Percentiles rank a stretch among this genome's conserved stretches.
Conservation (phyloP, 2,329 filamentous ascomycete genomes). For the Colletotrichum spaethianum region DNA sequence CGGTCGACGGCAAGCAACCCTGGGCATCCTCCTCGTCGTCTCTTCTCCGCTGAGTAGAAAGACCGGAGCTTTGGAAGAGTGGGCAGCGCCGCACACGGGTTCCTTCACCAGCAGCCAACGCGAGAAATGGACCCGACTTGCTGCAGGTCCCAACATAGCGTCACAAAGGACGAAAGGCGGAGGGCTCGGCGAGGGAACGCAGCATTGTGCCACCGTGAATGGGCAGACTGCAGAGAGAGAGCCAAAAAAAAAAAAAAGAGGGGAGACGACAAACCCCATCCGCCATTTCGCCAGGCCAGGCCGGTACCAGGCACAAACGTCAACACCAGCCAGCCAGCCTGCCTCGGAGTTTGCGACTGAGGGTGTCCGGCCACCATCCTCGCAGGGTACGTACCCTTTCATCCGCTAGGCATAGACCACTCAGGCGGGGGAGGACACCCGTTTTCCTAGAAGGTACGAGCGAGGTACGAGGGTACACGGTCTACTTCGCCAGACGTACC, state of each 20-base stretch:
- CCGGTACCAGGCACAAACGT: slow-evolving; percentile 18
- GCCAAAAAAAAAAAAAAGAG: slow-evolving; percentile 12
- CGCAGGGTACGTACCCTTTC: slow-evolving; percentile 16
- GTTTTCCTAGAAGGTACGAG: slow-evolving; percentile 8
- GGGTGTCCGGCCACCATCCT: background rate
- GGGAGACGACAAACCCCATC: slow-evolving; percentile 13
- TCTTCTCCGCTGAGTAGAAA: slow-evolving; percentile 26
- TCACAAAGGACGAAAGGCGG: slow-evolving; percentile 31
- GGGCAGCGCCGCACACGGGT: slow-evolving; percentile 27
- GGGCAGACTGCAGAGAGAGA: background rate
- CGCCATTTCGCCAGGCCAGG: background rate
- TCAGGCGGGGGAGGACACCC: slow-evolving; percentile 29
- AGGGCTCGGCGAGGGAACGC: slow-evolving; percentile 26
- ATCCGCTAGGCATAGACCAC: slow-evolving; percentile 8
- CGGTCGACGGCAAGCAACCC: background rate
- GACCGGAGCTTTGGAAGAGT: slow-evolving; percentile 33
- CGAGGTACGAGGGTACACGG: background rate
- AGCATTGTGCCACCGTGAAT: background rate
- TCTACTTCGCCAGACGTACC: background rate
- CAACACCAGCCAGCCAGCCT: slow-evolving; percentile 9
- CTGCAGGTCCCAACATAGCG: slow-evolving; percentile 41
- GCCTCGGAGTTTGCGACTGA: slow-evolving; percentile 17
- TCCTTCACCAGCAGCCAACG: slow-evolving; percentile 39
- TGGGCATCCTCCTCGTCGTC: slow-evolving; percentile 1
- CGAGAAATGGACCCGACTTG: slow-evolving; percentile 32